Base-by-base conservation (phyloP, 2,329 filamentous ascomycete species). In the Alternaria brassicae region DNA sequence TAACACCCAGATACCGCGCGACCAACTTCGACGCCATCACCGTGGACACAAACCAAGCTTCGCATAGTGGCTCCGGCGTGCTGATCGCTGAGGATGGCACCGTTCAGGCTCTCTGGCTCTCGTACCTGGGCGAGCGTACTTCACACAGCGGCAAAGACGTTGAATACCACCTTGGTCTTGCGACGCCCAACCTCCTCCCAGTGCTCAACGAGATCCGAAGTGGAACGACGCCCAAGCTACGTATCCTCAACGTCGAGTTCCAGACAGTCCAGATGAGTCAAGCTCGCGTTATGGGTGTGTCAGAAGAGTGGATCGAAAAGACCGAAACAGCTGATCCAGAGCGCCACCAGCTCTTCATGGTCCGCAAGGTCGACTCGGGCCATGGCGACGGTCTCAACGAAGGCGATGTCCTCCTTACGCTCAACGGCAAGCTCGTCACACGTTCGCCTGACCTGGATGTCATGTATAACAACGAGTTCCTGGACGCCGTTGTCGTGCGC, bases 11-110 rank as follows among this genome's bases (percentile, higher is more conserved):
- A 62, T 99, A 99, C 76, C 88, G 96, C 4, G 95, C 95, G 19
- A 91, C 97, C 72, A 98, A 99, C 70, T 88, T 98, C 10, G 95
- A 98, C 75, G 95, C 95, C 47, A 96, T 99, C 72, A 98, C 94
- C 0, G 93, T 99, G 27, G 95, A 99, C 74, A 98, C 94, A 4
- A 93, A 89, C 63, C 84, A 99, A 5, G 94, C 92, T 60, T 89
- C 90, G 2, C 93, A 97, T 72, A 98, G 95, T 74, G 94, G 93
- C 55, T 97, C 92, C 62, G 96, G 96, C 74, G 96, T 98, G 1
- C 85, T 99, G 36, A 88, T 97, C 13, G 88, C 91, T 3, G 89
- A 94, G 65, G 92, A 97, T 68, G 95, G 95, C 21, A 93, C 91
- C 5, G 93, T 99, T 0, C 93, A 97, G 76, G 95, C 95, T 2